Conservation (phyloP, 305 asterid genomes). For the Fraxinus albicans region DNA sequence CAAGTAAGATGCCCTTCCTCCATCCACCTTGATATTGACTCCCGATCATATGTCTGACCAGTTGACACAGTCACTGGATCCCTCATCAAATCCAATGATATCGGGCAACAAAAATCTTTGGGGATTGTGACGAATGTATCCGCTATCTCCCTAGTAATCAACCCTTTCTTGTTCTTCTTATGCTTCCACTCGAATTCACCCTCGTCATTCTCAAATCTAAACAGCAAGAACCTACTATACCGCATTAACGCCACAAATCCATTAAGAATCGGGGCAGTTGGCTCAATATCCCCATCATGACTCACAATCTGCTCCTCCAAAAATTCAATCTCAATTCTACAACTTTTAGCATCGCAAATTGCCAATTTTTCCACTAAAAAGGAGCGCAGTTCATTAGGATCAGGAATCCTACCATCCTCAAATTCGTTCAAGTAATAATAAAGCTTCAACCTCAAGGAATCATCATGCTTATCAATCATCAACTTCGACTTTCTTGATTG, state of each 20-base stretch:
- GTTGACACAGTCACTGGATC: conserved; percentile 91
- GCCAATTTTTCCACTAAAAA: conserved; percentile 58
- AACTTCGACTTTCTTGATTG: conserved; percentile 59
- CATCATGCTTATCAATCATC: conserved; percentile 60
- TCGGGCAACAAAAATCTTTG: conserved; percentile 89
- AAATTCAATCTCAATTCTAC: conserved; percentile 79
- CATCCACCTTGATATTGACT: conserved; percentile 76
- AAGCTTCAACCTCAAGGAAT: conserved; percentile 51
- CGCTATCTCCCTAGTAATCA: conserved; percentile 62
- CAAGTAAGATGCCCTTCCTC: conserved; percentile 88
- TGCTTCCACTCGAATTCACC: conserved; percentile 53
- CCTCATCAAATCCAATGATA: conserved; percentile 78
- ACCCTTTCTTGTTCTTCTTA: conserved; percentile 47
- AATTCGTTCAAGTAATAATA: conserved; percentile 65
- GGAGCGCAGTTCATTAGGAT: conserved; percentile 37
- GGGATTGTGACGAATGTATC: conserved; percentile 73
- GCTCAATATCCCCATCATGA: conserved; percentile 81
- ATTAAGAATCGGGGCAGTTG: conserved; percentile 52
- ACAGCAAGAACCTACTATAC: conserved; percentile 74
- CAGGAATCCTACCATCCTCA: conserved; percentile 63
- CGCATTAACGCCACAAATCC: conserved; percentile 77
- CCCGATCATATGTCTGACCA: conserved; percentile 87
- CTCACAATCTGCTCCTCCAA: conserved; percentile 88
- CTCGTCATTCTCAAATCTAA: conserved; percentile 78
- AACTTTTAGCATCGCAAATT: conserved; percentile 48